These are phyloP conservation scores for Poa annua DNA, from an alignment of 176 grass and related monocot species.

Conservation along the genomic window DNA sequence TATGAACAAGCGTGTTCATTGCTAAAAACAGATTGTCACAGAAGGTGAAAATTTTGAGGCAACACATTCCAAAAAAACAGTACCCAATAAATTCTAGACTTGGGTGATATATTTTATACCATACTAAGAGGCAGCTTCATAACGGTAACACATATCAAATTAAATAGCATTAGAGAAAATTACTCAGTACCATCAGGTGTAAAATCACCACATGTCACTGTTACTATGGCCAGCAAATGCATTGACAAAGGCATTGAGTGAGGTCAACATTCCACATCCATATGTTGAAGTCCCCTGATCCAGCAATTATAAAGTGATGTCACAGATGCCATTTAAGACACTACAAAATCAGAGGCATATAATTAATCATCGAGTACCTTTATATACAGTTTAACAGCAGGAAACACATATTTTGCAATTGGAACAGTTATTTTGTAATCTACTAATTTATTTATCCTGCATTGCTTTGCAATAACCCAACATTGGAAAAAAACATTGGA, in stretches of 20 bases:
- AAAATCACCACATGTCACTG: constrained; percentile 85
- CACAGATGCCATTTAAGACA: constrained; percentile 88
- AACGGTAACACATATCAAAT: background rate
- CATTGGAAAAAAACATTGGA: too few species aligned
- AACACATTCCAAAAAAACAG: background rate
- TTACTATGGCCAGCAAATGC: constrained; percentile 77
- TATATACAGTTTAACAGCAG: constrained; percentile 21
- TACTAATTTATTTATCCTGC: too few species aligned
- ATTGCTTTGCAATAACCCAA: too few species aligned
- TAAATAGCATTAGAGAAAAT: constrained; percentile 10
- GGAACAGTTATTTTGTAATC: constrained; percentile 37
- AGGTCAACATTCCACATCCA: constrained; percentile 11
- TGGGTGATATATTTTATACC: background rate
- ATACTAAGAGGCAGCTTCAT: background rate
- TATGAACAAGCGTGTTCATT: background rate
- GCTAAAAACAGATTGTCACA: background rate
- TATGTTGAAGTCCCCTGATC: constrained; percentile 52
- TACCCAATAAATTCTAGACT: background rate
- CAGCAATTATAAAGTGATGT: constrained; percentile 75
- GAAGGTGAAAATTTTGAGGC: background rate
- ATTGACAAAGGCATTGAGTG: constrained; percentile 47
- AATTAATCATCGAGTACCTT: background rate
- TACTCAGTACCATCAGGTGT: background rate
- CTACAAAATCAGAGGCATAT: constrained; percentile 44
- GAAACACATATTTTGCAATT: background rate